Percentiles rank a stretch among this genome's conserved stretches.
Conservation (phyloP, 2,329 filamentous ascomycete species). For the Colletotrichum sublineola region DNA sequence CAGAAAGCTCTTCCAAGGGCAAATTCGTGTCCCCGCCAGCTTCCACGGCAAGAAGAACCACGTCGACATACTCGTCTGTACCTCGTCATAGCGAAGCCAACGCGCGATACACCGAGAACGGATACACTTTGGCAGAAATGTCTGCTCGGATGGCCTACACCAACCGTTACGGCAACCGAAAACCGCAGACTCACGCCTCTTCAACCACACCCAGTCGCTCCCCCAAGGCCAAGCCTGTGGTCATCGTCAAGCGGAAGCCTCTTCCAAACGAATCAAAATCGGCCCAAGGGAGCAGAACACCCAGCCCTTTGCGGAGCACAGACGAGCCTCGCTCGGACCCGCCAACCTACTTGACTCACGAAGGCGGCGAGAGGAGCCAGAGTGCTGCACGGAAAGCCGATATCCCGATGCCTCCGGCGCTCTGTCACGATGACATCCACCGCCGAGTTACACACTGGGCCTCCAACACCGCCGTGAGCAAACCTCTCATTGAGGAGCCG, state of each 20-base stretch:
- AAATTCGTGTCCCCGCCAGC: too few species aligned
- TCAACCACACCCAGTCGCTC: too few species aligned
- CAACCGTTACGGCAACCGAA: background rate
- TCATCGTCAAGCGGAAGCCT: background rate
- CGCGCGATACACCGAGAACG: too few species aligned
- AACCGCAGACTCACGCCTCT: too few species aligned
- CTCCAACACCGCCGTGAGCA: background rate
- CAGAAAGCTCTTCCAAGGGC: background rate
- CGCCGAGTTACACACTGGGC: background rate
- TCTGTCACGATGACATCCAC: too few species aligned
- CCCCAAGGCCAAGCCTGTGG: background rate
- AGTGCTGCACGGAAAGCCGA: background rate
- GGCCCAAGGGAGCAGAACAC: background rate
- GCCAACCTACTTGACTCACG: background rate
- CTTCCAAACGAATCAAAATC: background rate
- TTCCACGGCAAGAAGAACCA: background rate
- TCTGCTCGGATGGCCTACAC: background rate
- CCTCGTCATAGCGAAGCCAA: rapidly evolving
- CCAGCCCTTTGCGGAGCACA: background rate
- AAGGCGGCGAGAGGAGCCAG: too few species aligned
- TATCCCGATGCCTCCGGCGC: rapidly evolving
- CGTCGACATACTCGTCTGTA: too few species aligned
- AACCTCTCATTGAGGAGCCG: background rate
- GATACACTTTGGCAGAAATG: background rate
- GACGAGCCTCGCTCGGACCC: background rate